Evolutionary conservation across 768 basidiomycete species (phyloP), one percentile per base, ranked within the genome.

Genomic region (Suillus spraguei): DNA sequence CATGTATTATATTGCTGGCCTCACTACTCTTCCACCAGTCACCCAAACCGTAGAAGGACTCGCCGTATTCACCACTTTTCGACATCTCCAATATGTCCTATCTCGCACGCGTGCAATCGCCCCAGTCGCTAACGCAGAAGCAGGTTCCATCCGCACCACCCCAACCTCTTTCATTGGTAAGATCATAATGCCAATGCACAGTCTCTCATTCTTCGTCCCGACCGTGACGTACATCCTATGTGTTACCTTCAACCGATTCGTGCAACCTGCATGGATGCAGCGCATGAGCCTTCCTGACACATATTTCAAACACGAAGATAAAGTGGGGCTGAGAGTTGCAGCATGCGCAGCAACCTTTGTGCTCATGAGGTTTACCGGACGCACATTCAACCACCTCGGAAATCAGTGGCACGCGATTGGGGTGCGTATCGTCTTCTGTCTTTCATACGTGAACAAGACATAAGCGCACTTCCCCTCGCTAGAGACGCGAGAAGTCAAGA

Each of bases 211-310:
- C 16, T 44, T 74, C 46, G 52, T 71, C 46, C 67, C 74, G 33
- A 74, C 78, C 14, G 59, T 69, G 2, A 62, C 71, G 6, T 79
- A 76, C 60, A 70, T 75, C 22, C 52, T 60, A 11, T 65, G 67
- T 9, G 68, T 77, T 24, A 65, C 63, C 9, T 41, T 69, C 44
- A 78, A 77, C 59, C 64, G 67, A 4, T 68, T 80, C 39, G 63
- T 72, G 35, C 78, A 78, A 65, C 77, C 78, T 5, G 61, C 67
- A n/a, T 80, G 78, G 78, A 68, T 78, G 69, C 47, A 32, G n/a
- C 68, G 54, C 59, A 67, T 68, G 9, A 67, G 70, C 46, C 62
- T 79, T 32, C 72, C 76, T 2, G 60, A 69, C 6, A 64, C 70
- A 46, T 58, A 70, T 13, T 36, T 75, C 32, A 60, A 32, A 62